phyloP scores from a whole-genome alignment of 2,329 filamentous ascomycete species.

The Neofusicoccum sp. region DNA sequence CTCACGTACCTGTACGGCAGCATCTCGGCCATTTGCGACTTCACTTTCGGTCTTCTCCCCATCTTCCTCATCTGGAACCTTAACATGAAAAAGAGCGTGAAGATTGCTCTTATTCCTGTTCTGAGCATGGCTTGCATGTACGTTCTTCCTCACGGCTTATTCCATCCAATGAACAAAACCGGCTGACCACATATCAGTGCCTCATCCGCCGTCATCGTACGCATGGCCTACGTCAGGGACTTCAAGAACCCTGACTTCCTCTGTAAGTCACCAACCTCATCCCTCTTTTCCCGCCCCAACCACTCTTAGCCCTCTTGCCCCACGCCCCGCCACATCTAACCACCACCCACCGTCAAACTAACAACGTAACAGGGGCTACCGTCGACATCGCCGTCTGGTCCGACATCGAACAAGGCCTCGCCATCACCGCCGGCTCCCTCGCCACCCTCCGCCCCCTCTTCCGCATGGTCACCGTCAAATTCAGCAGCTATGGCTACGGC shows the following conservation, averaged over 20 bases:
- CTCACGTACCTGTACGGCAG: constrained; percentile 49
- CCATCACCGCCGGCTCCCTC: constrained; percentile 36
- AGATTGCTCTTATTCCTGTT: constrained; percentile 47
- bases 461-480: constrained; percentile 20
- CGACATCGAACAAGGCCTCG: constrained; percentile 36
- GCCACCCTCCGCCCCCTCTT: constrained; percentile 38
- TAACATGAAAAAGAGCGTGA: constrained; percentile 49
- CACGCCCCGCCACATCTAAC: too few species aligned
- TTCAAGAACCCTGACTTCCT: constrained; percentile 37
- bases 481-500: background rate
- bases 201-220: constrained; percentile 35
- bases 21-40: constrained; percentile 48
- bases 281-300: too few species aligned
- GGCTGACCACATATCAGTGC: constrained; percentile 19
- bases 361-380: constrained; percentile 21
- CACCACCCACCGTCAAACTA: too few species aligned
- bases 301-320: too few species aligned
- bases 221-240: constrained; percentile 36
- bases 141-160: background rate
- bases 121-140: constrained; percentile 50
- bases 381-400: constrained; percentile 40
- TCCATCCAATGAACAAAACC: too few species aligned
- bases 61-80: constrained; percentile 53
- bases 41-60: constrained; percentile 51
- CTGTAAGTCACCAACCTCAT: constrained; percentile 19